Conservation (phyloP, 768 basidiomycete genomes). For the Plicaturopsis crispa region DNA sequence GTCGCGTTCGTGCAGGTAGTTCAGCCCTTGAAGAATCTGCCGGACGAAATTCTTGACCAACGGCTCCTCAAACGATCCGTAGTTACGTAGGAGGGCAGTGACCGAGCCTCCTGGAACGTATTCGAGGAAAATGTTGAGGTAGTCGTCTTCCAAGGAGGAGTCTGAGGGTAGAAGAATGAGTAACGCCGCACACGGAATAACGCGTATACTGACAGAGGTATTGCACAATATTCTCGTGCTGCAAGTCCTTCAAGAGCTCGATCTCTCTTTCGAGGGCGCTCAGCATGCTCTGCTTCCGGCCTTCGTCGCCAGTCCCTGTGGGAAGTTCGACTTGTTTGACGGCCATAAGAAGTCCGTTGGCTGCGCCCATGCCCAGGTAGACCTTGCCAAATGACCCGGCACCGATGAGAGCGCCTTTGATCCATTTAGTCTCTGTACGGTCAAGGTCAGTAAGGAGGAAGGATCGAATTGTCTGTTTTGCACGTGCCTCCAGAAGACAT, state of each 20-base stretch:
- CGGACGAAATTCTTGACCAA: conserved; percentile 89
- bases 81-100: conserved; percentile 79
- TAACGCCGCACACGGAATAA: neutral
- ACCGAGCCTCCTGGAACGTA: conserved; percentile 96
- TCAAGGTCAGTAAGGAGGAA: neutral
- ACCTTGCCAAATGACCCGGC: conserved; percentile 94
- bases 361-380: conserved; percentile 92
- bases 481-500: too few species aligned
- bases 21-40: conserved; percentile 83
- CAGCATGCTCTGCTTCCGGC: conserved; percentile 90
- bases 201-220: conserved; percentile 71
- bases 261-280: conserved; percentile 91
- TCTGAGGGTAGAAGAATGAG: conserved; percentile 39
- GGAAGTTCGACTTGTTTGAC: conserved; percentile 96
- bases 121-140: conserved; percentile 93
- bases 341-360: conserved; percentile 87
- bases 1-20: conserved; percentile 87
- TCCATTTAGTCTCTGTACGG: conserved; percentile 79
- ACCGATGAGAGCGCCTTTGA: conserved; percentile 92
- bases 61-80: conserved; percentile 91
- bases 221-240: conserved; percentile 96
- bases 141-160: conserved; percentile 86
- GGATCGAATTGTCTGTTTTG: neutral
- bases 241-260: conserved; percentile 83
- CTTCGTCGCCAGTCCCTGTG: conserved; percentile 78